Evolutionary conservation across 495 filamentous ascomycete species (phyloP), one percentile per base, ranked within the genome.

Genomic region (Cetradonia linearis): DNA sequence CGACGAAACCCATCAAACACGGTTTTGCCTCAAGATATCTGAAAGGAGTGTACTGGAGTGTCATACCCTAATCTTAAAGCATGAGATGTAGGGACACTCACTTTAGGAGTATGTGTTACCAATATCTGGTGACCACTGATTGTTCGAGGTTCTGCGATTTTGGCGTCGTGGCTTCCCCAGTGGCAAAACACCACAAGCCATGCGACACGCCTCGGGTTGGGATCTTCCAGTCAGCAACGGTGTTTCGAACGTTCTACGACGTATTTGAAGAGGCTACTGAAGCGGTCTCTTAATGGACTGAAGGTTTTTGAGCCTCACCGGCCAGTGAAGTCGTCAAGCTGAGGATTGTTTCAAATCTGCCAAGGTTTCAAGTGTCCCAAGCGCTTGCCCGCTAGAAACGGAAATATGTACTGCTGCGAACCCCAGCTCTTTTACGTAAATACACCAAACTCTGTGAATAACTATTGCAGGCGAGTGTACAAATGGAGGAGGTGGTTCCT

Each of bases 361-460:
- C 48, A 53, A 9, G 18, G 58, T 60, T 60, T 60, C 58, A 60
- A 27, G 23, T 27, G 52, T 9, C 16, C 46, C 40, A 27, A 33
- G 58, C 58, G 58, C 58, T 60, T 53, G 18, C 58, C 47, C 57
- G 5, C 31, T 53, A 34, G 52, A 59, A 53, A 28, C 33, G 2
- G 47, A 16, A 36, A 4, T 6, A 54, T 11, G 33, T 30, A 54
- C 6, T 31, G n/a, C 6, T 25, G n/a, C 28, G 9, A 54, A 54
- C 10, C 1, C 33, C 50, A 36, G 25, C 36, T 38, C 23, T 56
- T 10, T 31, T 28, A 10, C 4, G n/a, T 56, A 27, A 40, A 23
- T 37, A 34, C 14, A 28, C 56, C 38, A 16, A n/a, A 25, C 36
- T 40, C 28, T 61, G 37, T 23, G 16, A 61, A 10, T 48, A 16